Base-by-base conservation (phyloP, 2,329 filamentous ascomycete genomes). In the Cladophialophora bantiana region DNA sequence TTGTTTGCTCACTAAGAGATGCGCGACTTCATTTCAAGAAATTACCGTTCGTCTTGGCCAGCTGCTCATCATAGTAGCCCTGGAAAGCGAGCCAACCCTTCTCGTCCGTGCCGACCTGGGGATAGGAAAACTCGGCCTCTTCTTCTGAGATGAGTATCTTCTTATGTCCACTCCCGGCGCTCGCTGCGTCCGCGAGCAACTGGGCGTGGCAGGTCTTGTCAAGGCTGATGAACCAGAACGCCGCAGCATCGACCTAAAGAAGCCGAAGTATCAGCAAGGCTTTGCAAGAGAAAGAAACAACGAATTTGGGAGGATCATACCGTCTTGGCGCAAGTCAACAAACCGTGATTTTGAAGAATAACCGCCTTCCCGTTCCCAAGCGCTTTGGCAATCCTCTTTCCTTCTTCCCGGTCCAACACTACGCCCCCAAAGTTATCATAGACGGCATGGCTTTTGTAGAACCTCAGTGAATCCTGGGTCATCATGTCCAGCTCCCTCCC, bases 61-160 rank as follows among this genome's bases (percentile, higher is more conserved):
- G 69, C n/a, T 83, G 77, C 70, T 85, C 83, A 73, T 86, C 84
- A 71, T 84, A 85, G 68, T 85, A 84, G 10, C 80, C 79, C 70
- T 85, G 83, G 64, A 85, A 85, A 3, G 81, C 81, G 53, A 85
- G 74, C 82, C 82, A 86, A 0, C 83, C 83, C 70, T 85, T 86
- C 73, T 82, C 82, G 0, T 83, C 79, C 4, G 66, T 71, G n/a
- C 73, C 71, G 36, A 73, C 69, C 54, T 73, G 70, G 36, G 70
- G 52, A 50, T 69, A 70, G 1, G 72, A 71, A 53, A 71, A 72
- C 62, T 68, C 71, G 12, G 73, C 72, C 42, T 74, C 70, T 34
- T 74, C 70, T 34, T 74, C 73, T 31, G 50, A 61, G 60, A 75
- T 74, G 34, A 74, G 54, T 15, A 70, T 73, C 62, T 73, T 75